A percentile compares a stretch with the other conserved stretches of the same genome.
These are phyloP conservation scores for Botryotinia narcissicola DNA, from an alignment of 2,329 filamentous ascomycete genomes.

Conservation along the genomic window DNA sequence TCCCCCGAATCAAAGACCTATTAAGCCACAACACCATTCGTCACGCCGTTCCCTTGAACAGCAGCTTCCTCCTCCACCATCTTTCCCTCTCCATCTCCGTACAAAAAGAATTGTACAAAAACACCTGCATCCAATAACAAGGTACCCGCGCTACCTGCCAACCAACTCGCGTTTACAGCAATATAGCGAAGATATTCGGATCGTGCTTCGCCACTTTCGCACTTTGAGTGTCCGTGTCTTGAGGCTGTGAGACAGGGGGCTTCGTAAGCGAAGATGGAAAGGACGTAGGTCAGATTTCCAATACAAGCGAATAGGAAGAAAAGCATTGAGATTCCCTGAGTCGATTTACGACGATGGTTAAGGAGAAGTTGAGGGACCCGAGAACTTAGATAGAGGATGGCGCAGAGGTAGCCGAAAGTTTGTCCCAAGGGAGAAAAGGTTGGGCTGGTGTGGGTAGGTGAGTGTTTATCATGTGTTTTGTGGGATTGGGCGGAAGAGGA, in stretches of 20 bases:
- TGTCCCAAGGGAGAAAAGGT: conserved; percentile 77
- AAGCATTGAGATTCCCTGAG: conserved; percentile 86
- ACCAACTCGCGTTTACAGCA: conserved; percentile 85
- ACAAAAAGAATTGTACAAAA: conserved; percentile 90
- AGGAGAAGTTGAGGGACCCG: conserved; percentile 87
- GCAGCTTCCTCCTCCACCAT: background rate
- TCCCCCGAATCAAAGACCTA: too few species aligned
- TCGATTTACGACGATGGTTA: conserved; percentile 89
- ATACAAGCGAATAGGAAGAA: conserved; percentile 97
- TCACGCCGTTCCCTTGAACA: conserved; percentile 13
- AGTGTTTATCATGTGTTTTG: conserved; percentile 27
- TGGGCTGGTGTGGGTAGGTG: conserved; percentile 43
- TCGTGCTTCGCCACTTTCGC: conserved; percentile 47
- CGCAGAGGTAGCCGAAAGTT: conserved; percentile 90
- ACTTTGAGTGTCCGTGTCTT: conserved; percentile 64
- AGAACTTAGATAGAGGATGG: conserved; percentile 82
- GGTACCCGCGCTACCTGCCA: conserved; percentile 85
- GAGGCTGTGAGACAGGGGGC: conserved; percentile 56
- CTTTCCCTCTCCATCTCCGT: conserved; percentile 44
- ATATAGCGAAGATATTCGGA: conserved; percentile 71
- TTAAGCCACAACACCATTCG: background rate
- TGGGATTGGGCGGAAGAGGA: conserved; percentile 32
- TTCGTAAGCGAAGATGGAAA: conserved; percentile 88
- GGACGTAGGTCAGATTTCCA: conserved; percentile 89
- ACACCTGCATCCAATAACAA: conserved; percentile 81